phyloP scores from a whole-genome alignment of 2,329 filamentous ascomycete genomes.

The Sphaerulina vaccinii region DNA sequence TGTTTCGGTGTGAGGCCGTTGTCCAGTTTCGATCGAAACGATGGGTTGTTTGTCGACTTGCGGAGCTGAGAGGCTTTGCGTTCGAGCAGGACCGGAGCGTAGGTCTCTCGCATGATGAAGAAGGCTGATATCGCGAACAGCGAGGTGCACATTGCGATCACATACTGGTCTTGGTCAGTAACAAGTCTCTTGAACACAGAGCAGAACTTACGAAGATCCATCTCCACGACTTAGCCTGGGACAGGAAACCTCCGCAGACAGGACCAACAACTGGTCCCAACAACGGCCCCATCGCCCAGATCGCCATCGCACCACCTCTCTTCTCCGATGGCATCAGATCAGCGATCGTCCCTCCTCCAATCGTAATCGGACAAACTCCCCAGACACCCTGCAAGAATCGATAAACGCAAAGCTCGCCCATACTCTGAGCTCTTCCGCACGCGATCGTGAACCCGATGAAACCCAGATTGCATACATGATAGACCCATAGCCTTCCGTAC shows the following conservation, averaged over 20 bases:
- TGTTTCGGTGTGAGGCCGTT: conserved; percentile 38
- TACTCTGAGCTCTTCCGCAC: conserved; percentile 34
- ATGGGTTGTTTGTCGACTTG: conserved; percentile 50
- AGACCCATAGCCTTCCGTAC: conserved; percentile 35
- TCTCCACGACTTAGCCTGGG: conserved; percentile 64
- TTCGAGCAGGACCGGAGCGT: conserved; percentile 48
- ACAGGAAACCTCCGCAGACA: conserved; percentile 63
- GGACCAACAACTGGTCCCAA: conserved; percentile 40
- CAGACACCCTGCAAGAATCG: conserved; percentile 36
- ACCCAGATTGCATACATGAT: conserved; percentile 34
- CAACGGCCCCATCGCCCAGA: conserved; percentile 35
- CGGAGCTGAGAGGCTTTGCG: conserved; percentile 47
- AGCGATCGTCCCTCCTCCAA: conserved; percentile 32
- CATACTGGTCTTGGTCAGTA: conserved; percentile 50
- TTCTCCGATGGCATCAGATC: conserved; percentile 33
- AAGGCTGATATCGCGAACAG: conserved; percentile 40
- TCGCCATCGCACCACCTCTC: conserved; percentile 33
- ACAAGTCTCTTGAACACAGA: not conserved
- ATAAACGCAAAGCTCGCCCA: conserved; percentile 33
- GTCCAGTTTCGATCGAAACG: conserved; percentile 43
- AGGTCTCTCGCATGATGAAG: conserved; percentile 48
- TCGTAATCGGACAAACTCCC: conserved; percentile 35
- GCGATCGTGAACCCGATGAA: conserved; percentile 36
- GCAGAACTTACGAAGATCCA: conserved; percentile 46
- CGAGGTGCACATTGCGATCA: conserved; percentile 40